Base-by-base conservation (phyloP, 2,329 filamentous ascomycete species). In the Neonectria magnoliae region DNA sequence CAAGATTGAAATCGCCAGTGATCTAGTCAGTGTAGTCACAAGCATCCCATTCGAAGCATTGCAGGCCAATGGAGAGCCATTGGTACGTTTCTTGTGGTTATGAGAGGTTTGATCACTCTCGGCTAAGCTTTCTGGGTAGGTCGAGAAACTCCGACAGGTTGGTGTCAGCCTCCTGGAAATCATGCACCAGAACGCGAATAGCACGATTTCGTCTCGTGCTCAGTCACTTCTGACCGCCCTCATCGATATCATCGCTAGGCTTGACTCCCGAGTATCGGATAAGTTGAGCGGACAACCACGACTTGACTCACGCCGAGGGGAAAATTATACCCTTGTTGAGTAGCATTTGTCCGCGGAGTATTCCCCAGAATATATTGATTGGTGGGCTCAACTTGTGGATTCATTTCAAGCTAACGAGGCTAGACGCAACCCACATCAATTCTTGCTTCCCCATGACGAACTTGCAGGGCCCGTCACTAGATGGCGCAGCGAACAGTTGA, bases 101-200 rank as follows among this genome's bases (percentile, higher is more conserved):
- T 13, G 6, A 20, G 4, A n/a, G 5, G 20, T 16, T 25, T 8
- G 29, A 9, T 38, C 41, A 14, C 31, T 25, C 31, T 36, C 53
- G n/a, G 16, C 57, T 48, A 8, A 45, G 20, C n/a, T 27, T 16
- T 16, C 25, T 45, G 14, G 3, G 2, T 20, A 66, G 63, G 65
- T 68, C 11, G 65, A 68, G 56, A 68, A 68, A 66, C 65, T 68
- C 27, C 65, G 65, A 7, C 62, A 64, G 20, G 47, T 58, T 4
- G 65, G 65, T 1, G 64, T 63, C 5, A 60, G 55, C n/a, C 42
- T 68, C 13, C 48, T 68, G 4, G 63, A 64, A 48, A 66, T 66
- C 16, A 25, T 41, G 9, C 59, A 68, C 41, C 51, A 68, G 36
- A 68, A 52, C 27, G 25, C 50, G 5, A 58, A 63, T 38, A 36